phyloP scores from a whole-genome alignment of 495 filamentous ascomycete genomes.

The Staphylotrichum tortipilum region DNA sequence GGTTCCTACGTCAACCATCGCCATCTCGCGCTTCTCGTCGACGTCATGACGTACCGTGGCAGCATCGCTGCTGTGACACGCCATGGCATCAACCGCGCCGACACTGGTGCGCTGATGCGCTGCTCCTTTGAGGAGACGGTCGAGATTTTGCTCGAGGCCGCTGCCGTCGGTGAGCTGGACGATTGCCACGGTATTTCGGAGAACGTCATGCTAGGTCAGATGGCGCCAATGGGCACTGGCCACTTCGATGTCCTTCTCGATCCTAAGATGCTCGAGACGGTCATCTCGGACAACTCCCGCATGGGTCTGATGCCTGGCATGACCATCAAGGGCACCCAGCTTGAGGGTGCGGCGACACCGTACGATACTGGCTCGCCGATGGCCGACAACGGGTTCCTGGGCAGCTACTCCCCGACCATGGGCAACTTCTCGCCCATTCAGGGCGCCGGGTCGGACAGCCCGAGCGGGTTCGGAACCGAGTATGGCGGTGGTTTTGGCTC shows the following conservation, averaged over 20 bases:
- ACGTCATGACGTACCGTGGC: conserved; percentile 95
- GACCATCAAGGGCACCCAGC: conserved; percentile 58
- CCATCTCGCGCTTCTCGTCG: conserved; percentile 89
- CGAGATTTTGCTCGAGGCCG: conserved; percentile 92
- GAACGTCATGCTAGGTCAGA: conserved; percentile 96
- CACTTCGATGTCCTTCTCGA: conserved; percentile 89
- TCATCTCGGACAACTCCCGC: conserved; percentile 80
- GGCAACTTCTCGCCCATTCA: conserved; percentile 91
- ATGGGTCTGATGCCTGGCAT: conserved; percentile 70
- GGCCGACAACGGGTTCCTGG: conserved; percentile 61
- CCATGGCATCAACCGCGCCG: conserved; percentile 95
- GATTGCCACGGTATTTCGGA: conserved; percentile 97
- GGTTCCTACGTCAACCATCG: conserved; percentile 99
- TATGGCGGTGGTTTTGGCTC: conserved; percentile 39
- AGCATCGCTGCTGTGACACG: conserved; percentile 91
- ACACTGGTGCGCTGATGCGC: conserved; percentile 96
- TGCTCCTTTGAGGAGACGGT: conserved; percentile 99
- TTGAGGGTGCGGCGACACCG: conserved; percentile 83
- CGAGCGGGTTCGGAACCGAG: conserved; percentile 60
- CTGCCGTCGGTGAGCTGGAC: conserved; percentile 86
- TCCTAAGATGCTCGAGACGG: conserved; percentile 88
- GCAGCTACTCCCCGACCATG: conserved; percentile 59
- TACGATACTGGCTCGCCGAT: conserved; percentile 90
- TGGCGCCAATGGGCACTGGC: conserved; percentile 92
- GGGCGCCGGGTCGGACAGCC: conserved; percentile 62